Percentiles rank a stretch among this genome's conserved stretches.
Evolutionary conservation across 2,329 filamentous ascomycete species (phyloP).

Genomic region (Ophiocordyceps camponoti-floridani): DNA sequence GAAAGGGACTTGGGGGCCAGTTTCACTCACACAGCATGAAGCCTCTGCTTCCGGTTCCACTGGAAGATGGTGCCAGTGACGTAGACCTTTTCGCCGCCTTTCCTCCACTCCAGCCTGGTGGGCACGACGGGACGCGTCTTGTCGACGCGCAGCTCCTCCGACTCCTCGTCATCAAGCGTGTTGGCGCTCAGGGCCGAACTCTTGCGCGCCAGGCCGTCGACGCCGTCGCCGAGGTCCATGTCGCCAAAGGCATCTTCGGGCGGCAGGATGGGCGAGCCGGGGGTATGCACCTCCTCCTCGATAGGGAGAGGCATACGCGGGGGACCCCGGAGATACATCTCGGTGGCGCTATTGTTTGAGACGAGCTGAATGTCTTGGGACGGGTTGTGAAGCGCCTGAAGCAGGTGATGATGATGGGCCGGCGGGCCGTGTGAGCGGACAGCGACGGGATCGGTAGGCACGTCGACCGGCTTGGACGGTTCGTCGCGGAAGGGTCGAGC

Average conservation of each 20-base stretch:
- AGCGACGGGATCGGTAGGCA: slow-evolving; percentile 25
- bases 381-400: slow-evolving; percentile 8
- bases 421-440: slow-evolving; percentile 19
- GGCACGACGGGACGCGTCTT: slow-evolving; percentile 65
- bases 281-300: slow-evolving; percentile 76
- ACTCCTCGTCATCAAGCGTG: slow-evolving; percentile 58
- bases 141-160: slow-evolving; percentile 59
- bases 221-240: slow-evolving; percentile 30
- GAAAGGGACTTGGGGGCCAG: too few species aligned
- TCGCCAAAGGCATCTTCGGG: slow-evolving; percentile 42
- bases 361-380: slow-evolving; percentile 25
- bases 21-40: slow-evolving; percentile 62
- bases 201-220: slow-evolving; percentile 31
- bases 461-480: slow-evolving; percentile 39
- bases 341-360: slow-evolving; percentile 39
- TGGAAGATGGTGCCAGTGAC: slow-evolving; percentile 95
- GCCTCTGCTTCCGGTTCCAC: slow-evolving; percentile 86
- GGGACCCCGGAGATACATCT: slow-evolving; percentile 52
- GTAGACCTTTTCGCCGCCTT: slow-evolving; percentile 75
- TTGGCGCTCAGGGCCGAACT: slow-evolving; percentile 42
- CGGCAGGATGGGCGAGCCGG: slow-evolving; percentile 75
- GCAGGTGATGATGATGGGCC: slow-evolving; percentile 12
- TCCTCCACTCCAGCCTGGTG: slow-evolving; percentile 71
- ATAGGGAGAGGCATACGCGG: slow-evolving; percentile 85
- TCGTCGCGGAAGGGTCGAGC: slow-evolving; percentile 11